A percentile compares a stretch with the other conserved stretches of the same genome.
These are phyloP conservation scores for Aspergillus quadricinctus DNA, from an alignment of 2,329 filamentous ascomycete species.

Conservation along the genomic window DNA sequence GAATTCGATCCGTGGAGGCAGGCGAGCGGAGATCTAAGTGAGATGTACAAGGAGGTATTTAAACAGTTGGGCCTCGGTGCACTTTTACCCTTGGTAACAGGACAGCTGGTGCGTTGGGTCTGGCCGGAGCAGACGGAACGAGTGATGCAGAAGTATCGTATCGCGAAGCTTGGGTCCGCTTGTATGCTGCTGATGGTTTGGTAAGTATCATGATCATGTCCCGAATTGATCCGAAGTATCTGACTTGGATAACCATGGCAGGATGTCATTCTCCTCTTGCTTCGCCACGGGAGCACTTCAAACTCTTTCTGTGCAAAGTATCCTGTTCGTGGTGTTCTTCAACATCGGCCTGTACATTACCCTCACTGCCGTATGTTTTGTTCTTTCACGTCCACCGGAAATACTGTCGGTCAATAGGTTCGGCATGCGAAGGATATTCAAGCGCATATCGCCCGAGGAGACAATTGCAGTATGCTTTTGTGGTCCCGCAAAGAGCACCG, in stretches of 20 bases:
- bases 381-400: constrained; percentile 42
- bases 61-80: constrained; percentile 65
- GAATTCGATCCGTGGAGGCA: constrained; percentile 39
- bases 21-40: constrained; percentile 50
- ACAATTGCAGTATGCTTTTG: constrained; percentile 70
- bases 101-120: constrained; percentile 56
- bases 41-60: constrained; percentile 64
- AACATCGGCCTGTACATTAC: constrained; percentile 62
- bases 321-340: constrained; percentile 65
- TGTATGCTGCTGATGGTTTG: constrained; percentile 52
- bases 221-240: background rate
- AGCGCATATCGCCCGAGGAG: constrained; percentile 51
- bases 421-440: constrained; percentile 22
- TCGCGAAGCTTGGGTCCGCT: constrained; percentile 43
- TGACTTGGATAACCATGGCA: constrained; percentile 52
- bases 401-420: constrained; percentile 14
- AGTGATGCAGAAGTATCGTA: constrained; percentile 51
- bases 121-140: constrained; percentile 44
- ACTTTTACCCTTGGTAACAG: constrained; percentile 59
- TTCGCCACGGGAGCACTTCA: constrained; percentile 62
- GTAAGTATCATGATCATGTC: constrained; percentile 32
- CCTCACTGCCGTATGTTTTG: constrained; percentile 55
- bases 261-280: constrained; percentile 38
- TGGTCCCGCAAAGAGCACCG: constrained; percentile 68
- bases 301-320: constrained; percentile 54